Evolutionary conservation across 768 basidiomycete genomes (phyloP), one percentile per base, ranked within the genome.

Genomic region (Amanita thiersii): DNA sequence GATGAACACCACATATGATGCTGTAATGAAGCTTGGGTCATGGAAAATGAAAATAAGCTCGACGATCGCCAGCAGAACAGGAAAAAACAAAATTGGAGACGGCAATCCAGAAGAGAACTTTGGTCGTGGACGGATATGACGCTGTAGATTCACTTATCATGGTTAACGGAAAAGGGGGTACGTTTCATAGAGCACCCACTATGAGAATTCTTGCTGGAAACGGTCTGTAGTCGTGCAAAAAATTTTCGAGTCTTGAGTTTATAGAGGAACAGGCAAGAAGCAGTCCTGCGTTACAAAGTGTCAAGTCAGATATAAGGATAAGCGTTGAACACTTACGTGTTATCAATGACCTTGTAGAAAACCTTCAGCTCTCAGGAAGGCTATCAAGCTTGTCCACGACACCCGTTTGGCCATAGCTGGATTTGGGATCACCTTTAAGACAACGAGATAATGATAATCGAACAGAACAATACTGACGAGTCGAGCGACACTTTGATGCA

Each of bases 21-120:
- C 5, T 45, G 40, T 4, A 24, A 17, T 20, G 52, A 37, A 14
- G 19, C 12, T 42, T 28, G 12, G 15, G 4, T n/a, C n/a, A 26
- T 46, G 42, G 17, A 40, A 43, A 19, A 50, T 34, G 15, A 47
- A 37, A n/a, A n/a, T n/a, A 9, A 60, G 45, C 37, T 56, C 49
- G 15, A 45, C 49, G 25, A 58, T 28, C 33, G 48, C 49, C 26
- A 58, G 46, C 12, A 60, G 39, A 8, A 52, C 49, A 4, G 58
- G 58, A n/a, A 39, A 60, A 57, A 25, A 57, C 53, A 26, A 58
- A 60, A 30, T 52, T 58, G 14, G 56, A 57, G 4, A 49, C 41
- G 0, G 54, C 45, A 14, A 60, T 56, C 50, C 54, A 60, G 45
- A 60, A 57, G 9, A 58, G 32, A 1, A 48, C 43, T 17, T 50